Conservation (phyloP, 1,284 basidiomycete genomes). For the Neotropicomus parvogracilis region DNA sequence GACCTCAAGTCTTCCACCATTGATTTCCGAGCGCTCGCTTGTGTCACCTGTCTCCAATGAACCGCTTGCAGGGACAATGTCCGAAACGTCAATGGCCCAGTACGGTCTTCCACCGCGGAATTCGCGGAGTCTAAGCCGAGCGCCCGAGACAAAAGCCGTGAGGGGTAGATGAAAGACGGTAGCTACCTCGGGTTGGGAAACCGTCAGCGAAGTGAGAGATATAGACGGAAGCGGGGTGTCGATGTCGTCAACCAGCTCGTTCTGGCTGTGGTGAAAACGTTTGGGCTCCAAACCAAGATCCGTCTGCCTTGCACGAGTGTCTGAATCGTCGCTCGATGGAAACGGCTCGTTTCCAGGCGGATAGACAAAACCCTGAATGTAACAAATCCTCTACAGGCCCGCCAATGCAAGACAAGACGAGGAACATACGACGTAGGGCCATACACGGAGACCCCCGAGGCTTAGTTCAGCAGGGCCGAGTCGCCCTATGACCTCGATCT, state of each 20-base stretch:
- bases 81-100: slow-evolving; percentile 65
- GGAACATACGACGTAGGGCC: slow-evolving; percentile 67
- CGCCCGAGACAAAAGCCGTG: slow-evolving; percentile 42
- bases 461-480: slow-evolving; percentile 62
- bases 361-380: slow-evolving; percentile 59
- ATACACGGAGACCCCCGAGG: slow-evolving; percentile 59
- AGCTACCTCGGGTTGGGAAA: slow-evolving; percentile 64
- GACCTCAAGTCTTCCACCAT: slow-evolving; percentile 53
- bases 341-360: slow-evolving; percentile 15
- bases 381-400: not conserved
- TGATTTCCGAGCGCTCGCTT: slow-evolving; percentile 28
- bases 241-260: slow-evolving; percentile 4
- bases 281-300: not conserved
- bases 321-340: not conserved
- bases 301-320: not conserved
- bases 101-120: slow-evolving; percentile 63
- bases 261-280: not conserved
- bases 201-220: slow-evolving; percentile 47
- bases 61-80: slow-evolving; percentile 42
- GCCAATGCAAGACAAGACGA: not conserved
- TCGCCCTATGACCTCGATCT: slow-evolving; percentile 63
- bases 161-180: slow-evolving; percentile 70
- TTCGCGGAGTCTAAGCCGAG: slow-evolving; percentile 46
- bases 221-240: slow-evolving; percentile 59
- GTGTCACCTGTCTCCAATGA: slow-evolving; percentile 22